Conservation (phyloP, 495 filamentous ascomycete species). For the Geoglossum glabrum region DNA sequence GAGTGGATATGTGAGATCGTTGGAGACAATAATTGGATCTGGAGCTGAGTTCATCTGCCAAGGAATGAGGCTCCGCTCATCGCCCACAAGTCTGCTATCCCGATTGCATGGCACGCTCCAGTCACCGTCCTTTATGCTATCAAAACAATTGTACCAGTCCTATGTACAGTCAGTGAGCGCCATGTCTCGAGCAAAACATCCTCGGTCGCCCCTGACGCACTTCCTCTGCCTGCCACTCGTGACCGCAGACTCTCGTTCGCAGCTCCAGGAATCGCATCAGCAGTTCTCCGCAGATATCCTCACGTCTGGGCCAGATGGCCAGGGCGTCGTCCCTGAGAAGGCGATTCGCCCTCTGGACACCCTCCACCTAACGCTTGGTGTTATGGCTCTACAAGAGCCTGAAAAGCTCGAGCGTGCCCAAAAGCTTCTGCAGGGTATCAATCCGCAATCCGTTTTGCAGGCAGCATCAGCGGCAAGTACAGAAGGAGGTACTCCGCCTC, state of each 20-base stretch:
- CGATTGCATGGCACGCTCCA: not conserved
- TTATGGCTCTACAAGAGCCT: constrained; percentile 50
- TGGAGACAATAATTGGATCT: no score
- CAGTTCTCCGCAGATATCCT: constrained; percentile 38
- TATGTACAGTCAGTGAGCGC: not conserved
- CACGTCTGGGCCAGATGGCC: constrained; percentile 6
- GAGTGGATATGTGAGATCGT: no score
- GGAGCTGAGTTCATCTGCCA: no score
- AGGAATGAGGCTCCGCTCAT: not conserved
- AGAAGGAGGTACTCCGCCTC: constrained; percentile 5
- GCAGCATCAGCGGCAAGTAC: constrained; percentile 11
- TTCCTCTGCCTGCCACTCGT: constrained; percentile 74
- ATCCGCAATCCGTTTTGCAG: constrained; percentile 30
- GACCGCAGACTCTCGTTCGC: constrained; percentile 35
- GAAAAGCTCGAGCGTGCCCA: constrained; percentile 38
- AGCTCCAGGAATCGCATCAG: constrained; percentile 38
- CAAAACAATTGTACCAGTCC: not conserved
- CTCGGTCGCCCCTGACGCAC: constrained; percentile 43
- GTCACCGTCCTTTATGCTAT: not conserved
- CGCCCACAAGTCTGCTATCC: not conserved
- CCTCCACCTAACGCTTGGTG: constrained; percentile 69
- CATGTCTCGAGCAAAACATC: not conserved
- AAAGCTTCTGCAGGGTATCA: constrained; percentile 30
- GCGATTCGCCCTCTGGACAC: constrained; percentile 63
- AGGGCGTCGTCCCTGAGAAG: constrained; percentile 25